Evolutionary conservation across 306 rosid genomes (phyloP).

Genomic region (Chamaecrista fasciculata): DNA sequence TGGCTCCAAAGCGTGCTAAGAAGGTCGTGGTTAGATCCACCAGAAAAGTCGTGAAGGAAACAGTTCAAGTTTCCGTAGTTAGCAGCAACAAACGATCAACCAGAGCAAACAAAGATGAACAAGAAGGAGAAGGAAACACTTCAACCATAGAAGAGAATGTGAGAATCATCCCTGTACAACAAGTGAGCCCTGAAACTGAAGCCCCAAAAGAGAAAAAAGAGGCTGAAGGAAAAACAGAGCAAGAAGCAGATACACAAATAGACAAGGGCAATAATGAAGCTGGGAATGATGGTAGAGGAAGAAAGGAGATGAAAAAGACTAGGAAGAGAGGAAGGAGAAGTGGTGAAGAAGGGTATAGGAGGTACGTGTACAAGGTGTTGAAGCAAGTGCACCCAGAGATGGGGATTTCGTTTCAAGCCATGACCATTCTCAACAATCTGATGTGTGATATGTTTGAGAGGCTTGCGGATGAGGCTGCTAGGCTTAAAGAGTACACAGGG

Average conservation of each 20-base stretch:
- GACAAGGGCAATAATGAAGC: neutral
- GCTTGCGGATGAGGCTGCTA: slow-evolving; percentile 58
- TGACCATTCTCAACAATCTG: slow-evolving; percentile 58
- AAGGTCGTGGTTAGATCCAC: slow-evolving; percentile 37
- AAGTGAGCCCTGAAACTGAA: slow-evolving; percentile 20
- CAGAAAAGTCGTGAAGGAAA: slow-evolving; percentile 35
- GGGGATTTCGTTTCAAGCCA: slow-evolving; percentile 57
- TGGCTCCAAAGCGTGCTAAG: slow-evolving; percentile 50
- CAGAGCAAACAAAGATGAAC: neutral
- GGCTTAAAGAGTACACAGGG: slow-evolving; percentile 41
- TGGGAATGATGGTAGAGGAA: neutral
- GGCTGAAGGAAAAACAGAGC: slow-evolving; percentile 15
- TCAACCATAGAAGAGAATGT: slow-evolving; percentile 6
- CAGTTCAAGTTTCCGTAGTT: slow-evolving; percentile 37
- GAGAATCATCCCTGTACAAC: slow-evolving; percentile 32
- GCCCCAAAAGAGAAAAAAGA: neutral
- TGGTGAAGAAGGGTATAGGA: slow-evolving; percentile 54
- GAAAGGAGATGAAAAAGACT: slow-evolving; percentile 27
- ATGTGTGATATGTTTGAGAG: slow-evolving; percentile 87
- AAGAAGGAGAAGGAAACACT: neutral
- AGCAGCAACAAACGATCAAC: slow-evolving; percentile 22
- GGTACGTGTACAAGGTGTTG: slow-evolving; percentile 62
- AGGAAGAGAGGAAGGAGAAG: slow-evolving; percentile 20
- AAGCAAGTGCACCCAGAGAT: slow-evolving; percentile 81
- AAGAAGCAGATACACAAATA: neutral